phyloP scores from a whole-genome alignment of 192 early-diverging fungal species.

The Physocladia obscura region DNA sequence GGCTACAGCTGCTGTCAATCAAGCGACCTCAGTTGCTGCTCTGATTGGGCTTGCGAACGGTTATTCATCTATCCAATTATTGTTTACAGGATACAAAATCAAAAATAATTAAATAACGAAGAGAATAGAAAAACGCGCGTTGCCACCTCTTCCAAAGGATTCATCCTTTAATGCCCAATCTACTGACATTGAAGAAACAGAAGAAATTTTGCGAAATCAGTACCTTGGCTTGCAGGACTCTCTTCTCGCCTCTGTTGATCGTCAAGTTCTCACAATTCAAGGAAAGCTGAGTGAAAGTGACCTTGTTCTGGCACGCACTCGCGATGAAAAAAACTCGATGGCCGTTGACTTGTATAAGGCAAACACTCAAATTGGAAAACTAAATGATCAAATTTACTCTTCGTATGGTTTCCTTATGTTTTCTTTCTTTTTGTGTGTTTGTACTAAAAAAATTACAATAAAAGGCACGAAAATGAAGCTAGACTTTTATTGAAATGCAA shows the following conservation, averaged over 20 bases:
- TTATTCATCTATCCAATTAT: neutral
- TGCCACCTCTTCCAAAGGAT: constrained; percentile 6
- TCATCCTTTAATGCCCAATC: neutral
- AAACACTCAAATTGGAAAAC: constrained; percentile 42
- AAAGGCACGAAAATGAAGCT: constrained; percentile 22
- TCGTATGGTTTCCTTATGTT: constrained; percentile 46
- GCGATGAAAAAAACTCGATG: constrained; percentile 44
- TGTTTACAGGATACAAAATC: neutral
- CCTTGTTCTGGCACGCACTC: constrained; percentile 29
- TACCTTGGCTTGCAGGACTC: constrained; percentile 43
- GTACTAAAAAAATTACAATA: constrained; percentile 16
- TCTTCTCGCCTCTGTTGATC: constrained; percentile 45
- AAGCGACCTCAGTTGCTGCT: neutral
- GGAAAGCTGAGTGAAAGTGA: constrained; percentile 44
- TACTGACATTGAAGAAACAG: constrained; percentile 5
- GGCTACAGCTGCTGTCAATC: neutral
- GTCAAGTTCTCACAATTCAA: constrained; percentile 43
- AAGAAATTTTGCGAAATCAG: constrained; percentile 46
- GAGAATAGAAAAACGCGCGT: neutral
- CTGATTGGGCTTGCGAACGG: neutral
- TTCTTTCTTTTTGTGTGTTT: no score
- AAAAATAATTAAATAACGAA: neutral
- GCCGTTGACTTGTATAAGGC: constrained; percentile 48
- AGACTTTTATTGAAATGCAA: constrained; percentile 21
- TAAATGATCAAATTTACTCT: constrained; percentile 42